These are phyloP conservation scores for Monosporascus ibericus DNA, from an alignment of 2,329 filamentous ascomycete species.

Conservation along the genomic window DNA sequence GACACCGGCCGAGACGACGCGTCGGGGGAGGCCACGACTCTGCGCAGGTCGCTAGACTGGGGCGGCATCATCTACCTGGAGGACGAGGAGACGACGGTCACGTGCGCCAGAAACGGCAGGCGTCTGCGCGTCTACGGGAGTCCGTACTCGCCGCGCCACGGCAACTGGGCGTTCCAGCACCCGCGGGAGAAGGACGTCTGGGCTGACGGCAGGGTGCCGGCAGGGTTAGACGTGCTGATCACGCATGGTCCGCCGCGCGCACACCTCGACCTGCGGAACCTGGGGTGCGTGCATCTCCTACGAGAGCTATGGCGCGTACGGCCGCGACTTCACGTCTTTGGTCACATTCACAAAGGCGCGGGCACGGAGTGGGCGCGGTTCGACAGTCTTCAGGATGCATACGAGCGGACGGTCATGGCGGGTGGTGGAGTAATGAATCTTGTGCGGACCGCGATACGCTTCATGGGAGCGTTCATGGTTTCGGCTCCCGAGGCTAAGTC, in stretches of 20 bases:
- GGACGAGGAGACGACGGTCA: slow-evolving; percentile 18
- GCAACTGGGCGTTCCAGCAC: slow-evolving; percentile 39
- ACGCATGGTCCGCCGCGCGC: slow-evolving; percentile 32
- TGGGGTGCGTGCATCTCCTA: slow-evolving; percentile 25
- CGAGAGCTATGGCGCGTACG: slow-evolving; percentile 24
- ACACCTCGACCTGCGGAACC: slow-evolving; percentile 29
- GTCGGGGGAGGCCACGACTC: slow-evolving; percentile 5
- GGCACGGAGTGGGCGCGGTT: slow-evolving; percentile 26
- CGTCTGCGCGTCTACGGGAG: slow-evolving; percentile 29
- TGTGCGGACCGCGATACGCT: slow-evolving; percentile 1
- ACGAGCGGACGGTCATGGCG: slow-evolving; percentile 12
- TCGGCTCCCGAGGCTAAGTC: not conserved
- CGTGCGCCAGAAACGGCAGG: slow-evolving; percentile 20
- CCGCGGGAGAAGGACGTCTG: slow-evolving; percentile 17
- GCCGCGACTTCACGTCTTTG: slow-evolving; percentile 31
- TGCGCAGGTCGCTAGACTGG: slow-evolving; percentile 23
- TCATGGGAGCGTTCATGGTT: slow-evolving; percentile 1
- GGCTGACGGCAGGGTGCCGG: slow-evolving; percentile 10
- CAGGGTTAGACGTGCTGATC: slow-evolving; percentile 29
- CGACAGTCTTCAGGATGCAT: slow-evolving; percentile 22
- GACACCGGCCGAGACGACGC: slow-evolving; percentile 18
- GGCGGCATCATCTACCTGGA: slow-evolving; percentile 29
- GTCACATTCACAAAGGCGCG: slow-evolving; percentile 30
- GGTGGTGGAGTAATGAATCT: slow-evolving; percentile 13
- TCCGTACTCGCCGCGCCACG: slow-evolving; percentile 26